Evolutionary conservation across 1,284 basidiomycete genomes (phyloP), one percentile per base, ranked within the genome.

Genomic region (Microstroma glucosiphilum): DNA sequence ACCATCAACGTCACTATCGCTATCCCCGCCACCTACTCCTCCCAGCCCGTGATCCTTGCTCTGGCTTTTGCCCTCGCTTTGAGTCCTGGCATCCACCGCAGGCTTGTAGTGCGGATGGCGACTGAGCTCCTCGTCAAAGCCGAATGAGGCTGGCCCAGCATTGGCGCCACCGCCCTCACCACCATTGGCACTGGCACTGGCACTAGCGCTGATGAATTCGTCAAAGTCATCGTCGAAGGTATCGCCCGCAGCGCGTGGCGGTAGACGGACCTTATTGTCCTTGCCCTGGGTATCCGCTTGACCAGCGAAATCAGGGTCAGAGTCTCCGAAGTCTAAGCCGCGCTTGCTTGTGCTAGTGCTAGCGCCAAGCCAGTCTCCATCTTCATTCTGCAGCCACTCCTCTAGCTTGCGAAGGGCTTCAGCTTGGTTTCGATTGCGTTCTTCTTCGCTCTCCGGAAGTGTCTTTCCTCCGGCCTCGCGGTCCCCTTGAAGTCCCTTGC

Each of bases 151-250:
- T 37, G 30, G 30, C 9, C 30, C 30, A 9, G 9, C 30, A 37
- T 37, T 37, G 30, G 30, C 30, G 30, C 30, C 30, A 3, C 9
- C 30, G 30, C 30, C 30, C 9, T 37, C 30, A 9, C 30, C 4
- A 37, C 30, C 30, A 9, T 9, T 9, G 30, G 4, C 9, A 9
- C 26, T 56, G 26, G 17, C 54, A 7, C 4, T 37, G 12, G 54
- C 25, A 12, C 6, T n/a, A 56, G 21, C 55, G 19, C 17, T 40
- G 11, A 61, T 56, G 57, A 61, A 61, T 17, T 61, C 60, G 15
- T 21, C 19, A 59, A 61, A 61, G 56, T 61, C 60, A 42, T 61
- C 60, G 23, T 61, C 60, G 23, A 61, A 61, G 46, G 51, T 40
- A 26, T 46, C 37, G 58, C 25, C 30, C 6, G 17, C 25, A n/a